Conservation (phyloP, 2,329 filamentous ascomycete species). For the Chrysosporium queenslandicum region DNA sequence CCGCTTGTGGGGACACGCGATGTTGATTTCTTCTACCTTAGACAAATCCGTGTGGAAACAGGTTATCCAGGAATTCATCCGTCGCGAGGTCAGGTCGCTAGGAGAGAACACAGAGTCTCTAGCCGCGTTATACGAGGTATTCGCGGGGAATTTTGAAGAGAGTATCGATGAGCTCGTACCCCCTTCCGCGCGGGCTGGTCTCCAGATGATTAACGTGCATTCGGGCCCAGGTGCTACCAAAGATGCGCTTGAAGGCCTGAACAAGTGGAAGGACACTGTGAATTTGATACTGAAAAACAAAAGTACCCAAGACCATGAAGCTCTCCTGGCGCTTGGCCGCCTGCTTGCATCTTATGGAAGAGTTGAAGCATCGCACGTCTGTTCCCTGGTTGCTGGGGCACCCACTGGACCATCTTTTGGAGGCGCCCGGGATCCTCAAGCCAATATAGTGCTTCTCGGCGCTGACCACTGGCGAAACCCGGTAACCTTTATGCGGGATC, state of each 20-base stretch:
- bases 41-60: conserved; percentile 72
- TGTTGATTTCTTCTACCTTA: conserved; percentile 76
- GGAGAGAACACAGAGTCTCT: conserved; percentile 75
- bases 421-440: conserved; percentile 69
- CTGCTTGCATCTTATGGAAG: conserved; percentile 77
- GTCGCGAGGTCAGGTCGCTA: conserved; percentile 79
- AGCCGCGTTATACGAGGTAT: conserved; percentile 82
- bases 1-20: conserved; percentile 89
- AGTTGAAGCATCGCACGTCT: conserved; percentile 84
- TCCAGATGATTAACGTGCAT: conserved; percentile 74
- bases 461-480: conserved; percentile 66
- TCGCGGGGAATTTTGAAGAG: conserved; percentile 89
- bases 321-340: conserved; percentile 68
- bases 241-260: conserved; percentile 71
- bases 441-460: conserved; percentile 73
- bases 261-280: conserved; percentile 89
- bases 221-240: conserved; percentile 51
- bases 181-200: conserved; percentile 77
- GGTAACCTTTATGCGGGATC: conserved; percentile 64
- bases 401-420: conserved; percentile 53
- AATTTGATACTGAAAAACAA: conserved; percentile 80
- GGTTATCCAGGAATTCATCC: conserved; percentile 88
- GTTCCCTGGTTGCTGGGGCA: conserved; percentile 74
- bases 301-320: conserved; percentile 65
- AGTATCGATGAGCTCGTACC: conserved; percentile 93